These are phyloP conservation scores for Coffea canephora DNA, from an alignment of 257 asterid genomes.

Conservation along the genomic window DNA sequence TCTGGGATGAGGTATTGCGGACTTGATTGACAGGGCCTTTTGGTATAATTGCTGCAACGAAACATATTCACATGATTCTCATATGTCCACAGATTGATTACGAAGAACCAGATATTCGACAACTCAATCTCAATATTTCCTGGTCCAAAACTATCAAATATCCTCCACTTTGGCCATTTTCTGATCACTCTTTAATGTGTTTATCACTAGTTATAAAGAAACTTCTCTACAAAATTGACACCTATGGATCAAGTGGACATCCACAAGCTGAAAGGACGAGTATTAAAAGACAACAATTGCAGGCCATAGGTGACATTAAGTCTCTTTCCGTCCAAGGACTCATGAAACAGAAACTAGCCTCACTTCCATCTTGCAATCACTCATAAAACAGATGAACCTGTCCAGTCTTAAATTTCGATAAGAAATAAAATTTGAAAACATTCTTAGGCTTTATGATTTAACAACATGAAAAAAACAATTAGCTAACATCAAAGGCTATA, in stretches of 20 bases:
- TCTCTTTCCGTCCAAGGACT: not conserved
- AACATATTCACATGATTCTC: constrained; percentile 12
- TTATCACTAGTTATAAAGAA: not conserved
- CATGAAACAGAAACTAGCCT: not conserved
- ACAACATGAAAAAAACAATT: not conserved
- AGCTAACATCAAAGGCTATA: not conserved
- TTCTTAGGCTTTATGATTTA: not conserved
- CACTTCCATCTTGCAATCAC: not conserved
- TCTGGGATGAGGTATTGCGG: constrained; percentile 99
- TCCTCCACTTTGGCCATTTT: not conserved
- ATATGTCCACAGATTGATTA: not conserved
- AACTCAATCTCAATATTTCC: not conserved
- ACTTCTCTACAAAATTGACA: not conserved
- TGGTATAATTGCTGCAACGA: constrained; percentile 74
- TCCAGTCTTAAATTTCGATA: not conserved
- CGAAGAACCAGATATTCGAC: not conserved
- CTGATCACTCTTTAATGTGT: not conserved
- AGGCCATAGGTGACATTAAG: not conserved
- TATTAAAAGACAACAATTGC: not conserved
- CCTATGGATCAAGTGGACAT: not conserved
- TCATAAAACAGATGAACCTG: not conserved
- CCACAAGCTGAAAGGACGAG: not conserved
- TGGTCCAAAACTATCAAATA: not conserved
- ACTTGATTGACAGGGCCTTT: constrained; percentile 86
- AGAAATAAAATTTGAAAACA: too few relatives aligned